These are phyloP conservation scores for Suhomyces yuchorum DNA, from an alignment of 1,139 yeast species.

Conservation along the genomic window DNA sequence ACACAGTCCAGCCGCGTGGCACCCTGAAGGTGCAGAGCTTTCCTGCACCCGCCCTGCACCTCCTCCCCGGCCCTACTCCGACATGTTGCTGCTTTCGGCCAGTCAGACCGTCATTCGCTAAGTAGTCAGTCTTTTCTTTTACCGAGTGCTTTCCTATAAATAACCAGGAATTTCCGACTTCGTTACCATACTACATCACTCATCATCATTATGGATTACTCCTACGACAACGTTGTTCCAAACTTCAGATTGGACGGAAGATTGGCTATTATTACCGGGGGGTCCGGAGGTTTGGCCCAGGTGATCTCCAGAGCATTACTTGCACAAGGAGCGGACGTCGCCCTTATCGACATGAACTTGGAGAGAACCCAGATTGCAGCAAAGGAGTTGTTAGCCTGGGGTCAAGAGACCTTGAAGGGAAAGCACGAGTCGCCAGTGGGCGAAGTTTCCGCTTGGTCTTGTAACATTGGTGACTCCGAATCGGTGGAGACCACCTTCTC, in stretches of 20 bases:
- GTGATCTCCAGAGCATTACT: conserved; percentile 68
- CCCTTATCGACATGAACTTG: conserved; percentile 71
- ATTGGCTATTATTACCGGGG: conserved; percentile 77
- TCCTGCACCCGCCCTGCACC: neutral
- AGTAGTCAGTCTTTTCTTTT: conserved; percentile 7
- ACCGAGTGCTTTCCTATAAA: conserved; percentile 1
- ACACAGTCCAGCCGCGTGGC: neutral
- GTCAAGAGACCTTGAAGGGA: conserved; percentile 48
- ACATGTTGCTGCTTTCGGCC: conserved; percentile 1
- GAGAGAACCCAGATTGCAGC: conserved; percentile 64
- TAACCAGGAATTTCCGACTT: neutral
- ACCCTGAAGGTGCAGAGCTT: neutral
- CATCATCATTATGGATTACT: conserved; percentile 21
- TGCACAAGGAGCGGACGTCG: conserved; percentile 70
- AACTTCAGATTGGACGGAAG: conserved; percentile 69
- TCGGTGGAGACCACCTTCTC: conserved; percentile 58
- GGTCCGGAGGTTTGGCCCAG: conserved; percentile 77
- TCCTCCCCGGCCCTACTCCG: conserved; percentile 5
- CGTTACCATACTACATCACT: neutral
- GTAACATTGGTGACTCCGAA: conserved; percentile 71
- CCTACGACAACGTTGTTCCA: conserved; percentile 51
- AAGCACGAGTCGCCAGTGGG: conserved; percentile 41
- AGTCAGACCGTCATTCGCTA: neutral
- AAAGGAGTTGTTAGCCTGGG: conserved; percentile 58
- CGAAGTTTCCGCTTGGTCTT: conserved; percentile 67